Conservation (phyloP, 2,329 filamentous ascomycete species). For the Pseudocercospora fuligena region DNA sequence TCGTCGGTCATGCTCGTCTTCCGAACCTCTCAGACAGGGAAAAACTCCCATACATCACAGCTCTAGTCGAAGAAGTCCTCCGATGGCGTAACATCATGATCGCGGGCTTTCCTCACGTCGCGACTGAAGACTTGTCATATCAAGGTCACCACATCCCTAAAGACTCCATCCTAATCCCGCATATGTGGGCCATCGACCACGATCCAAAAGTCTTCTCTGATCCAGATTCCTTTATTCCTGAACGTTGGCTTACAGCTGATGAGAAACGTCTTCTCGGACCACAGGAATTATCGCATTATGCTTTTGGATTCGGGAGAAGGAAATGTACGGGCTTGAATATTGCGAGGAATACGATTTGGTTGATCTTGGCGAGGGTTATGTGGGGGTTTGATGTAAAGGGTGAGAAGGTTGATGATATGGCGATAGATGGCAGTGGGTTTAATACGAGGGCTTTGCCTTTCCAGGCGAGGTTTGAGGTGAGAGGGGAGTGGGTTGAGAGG, state of each 20-base stretch:
- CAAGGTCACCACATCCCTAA: slow-evolving; percentile 24
- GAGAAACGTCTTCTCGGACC: no score
- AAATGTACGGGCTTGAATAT: slow-evolving; percentile 40
- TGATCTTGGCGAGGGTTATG: slow-evolving; percentile 50
- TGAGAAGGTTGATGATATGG: slow-evolving; percentile 38
- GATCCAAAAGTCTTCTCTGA: neutral
- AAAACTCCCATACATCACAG: slow-evolving; percentile 32
- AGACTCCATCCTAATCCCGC: neutral
- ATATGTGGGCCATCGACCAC: neutral
- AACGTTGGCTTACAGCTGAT: neutral
- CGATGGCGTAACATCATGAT: slow-evolving; percentile 33
- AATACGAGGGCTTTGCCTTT: slow-evolving; percentile 1
- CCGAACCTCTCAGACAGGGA: slow-evolving; percentile 34
- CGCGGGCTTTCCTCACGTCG: slow-evolving; percentile 44
- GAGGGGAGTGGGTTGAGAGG: slow-evolving; percentile 1
- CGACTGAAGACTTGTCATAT: slow-evolving; percentile 37
- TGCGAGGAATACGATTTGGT: slow-evolving; percentile 35
- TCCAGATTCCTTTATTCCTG: neutral
- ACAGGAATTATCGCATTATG: slow-evolving; percentile 14
- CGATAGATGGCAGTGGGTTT: neutral
- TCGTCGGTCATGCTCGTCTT: slow-evolving; percentile 30
- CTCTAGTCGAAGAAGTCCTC: slow-evolving; percentile 38
- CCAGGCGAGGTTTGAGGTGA: neutral
- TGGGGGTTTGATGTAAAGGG: slow-evolving; percentile 51
- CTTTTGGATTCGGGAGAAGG: slow-evolving; percentile 39